These are phyloP conservation scores for Lupinus albus DNA, from an alignment of 306 rosid genomes.

Conservation along the genomic window DNA sequence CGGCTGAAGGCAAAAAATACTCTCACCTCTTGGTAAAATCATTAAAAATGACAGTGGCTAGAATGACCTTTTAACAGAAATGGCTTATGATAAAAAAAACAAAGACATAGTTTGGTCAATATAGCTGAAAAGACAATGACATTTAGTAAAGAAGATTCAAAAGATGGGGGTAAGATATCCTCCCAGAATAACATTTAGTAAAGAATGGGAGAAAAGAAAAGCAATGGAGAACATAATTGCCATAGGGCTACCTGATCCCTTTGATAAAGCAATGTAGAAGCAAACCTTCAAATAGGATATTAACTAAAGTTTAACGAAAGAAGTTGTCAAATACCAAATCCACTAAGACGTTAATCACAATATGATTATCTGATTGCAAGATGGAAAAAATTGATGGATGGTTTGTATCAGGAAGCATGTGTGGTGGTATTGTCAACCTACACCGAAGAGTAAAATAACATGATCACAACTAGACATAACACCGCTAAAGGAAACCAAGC, in stretches of 20 bases:
- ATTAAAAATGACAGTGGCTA: too few species aligned
- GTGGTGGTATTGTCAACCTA: conserved; percentile 69
- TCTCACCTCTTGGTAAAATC: too few species aligned
- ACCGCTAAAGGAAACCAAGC: conserved; percentile 1
- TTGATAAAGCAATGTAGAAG: conserved; percentile 5
- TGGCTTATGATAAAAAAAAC: not conserved
- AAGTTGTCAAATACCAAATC: conserved; percentile 63
- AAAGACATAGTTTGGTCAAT: not conserved
- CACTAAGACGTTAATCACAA: conserved; percentile 76
- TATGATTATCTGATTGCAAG: conserved; percentile 69
- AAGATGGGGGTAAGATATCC: conserved; percentile 1
- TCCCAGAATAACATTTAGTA: conserved; percentile 5
- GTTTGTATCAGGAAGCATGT: conserved; percentile 85
- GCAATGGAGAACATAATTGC: conserved; percentile 7
- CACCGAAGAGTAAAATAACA: conserved; percentile 40
- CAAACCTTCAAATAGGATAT: conserved; percentile 2
- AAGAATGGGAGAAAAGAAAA: conserved; percentile 21
- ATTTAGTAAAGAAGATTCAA: too few species aligned
- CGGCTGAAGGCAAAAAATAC: too few species aligned
- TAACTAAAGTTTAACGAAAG: conserved; percentile 27
- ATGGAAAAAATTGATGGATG: conserved; percentile 74
- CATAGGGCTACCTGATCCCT: not conserved
- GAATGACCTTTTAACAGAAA: too few species aligned
- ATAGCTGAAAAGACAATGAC: too few species aligned
- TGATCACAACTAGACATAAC: conserved; percentile 26